phyloP scores from a whole-genome alignment of 2,329 filamentous ascomycete species.

The Sclerotinia borealis region DNA sequence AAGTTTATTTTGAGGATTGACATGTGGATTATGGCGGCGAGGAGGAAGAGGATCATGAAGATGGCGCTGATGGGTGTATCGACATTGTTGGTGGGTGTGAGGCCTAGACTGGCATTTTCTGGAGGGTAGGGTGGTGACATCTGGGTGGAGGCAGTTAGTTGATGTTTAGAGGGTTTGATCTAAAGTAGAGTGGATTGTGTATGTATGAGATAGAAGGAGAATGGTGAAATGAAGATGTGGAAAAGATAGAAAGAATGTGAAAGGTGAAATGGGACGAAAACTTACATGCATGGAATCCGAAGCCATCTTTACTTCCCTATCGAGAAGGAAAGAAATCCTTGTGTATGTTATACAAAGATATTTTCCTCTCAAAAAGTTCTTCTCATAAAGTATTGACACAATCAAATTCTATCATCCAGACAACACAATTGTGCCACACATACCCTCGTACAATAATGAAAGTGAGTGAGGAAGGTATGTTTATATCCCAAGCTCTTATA shows the following conservation, averaged over 20 bases:
- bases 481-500: background rate
- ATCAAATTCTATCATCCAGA: background rate
- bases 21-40: conserved; percentile 51
- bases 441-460: background rate
- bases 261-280: background rate
- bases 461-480: background rate
- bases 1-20: conserved; percentile 39
- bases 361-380: background rate
- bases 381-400: background rate
- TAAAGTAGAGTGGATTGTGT: background rate
- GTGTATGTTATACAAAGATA: background rate
- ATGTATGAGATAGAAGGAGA: background rate
- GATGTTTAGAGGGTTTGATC: background rate
- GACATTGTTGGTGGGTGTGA: conserved; percentile 48
- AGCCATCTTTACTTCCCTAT: background rate
- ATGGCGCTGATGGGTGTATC: conserved; percentile 62
- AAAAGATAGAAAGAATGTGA: background rate
- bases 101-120: conserved; percentile 46
- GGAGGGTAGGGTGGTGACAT: conserved; percentile 28
- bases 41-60: conserved; percentile 53
- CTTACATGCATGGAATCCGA: background rate
- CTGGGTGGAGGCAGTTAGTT: background rate
- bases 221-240: background rate
- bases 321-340: background rate
- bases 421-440: background rate